A percentile compares a stretch with the other conserved stretches of the same genome.
Conservation (phyloP, 768 basidiomycete species). For the Termitomyces sp. region DNA sequence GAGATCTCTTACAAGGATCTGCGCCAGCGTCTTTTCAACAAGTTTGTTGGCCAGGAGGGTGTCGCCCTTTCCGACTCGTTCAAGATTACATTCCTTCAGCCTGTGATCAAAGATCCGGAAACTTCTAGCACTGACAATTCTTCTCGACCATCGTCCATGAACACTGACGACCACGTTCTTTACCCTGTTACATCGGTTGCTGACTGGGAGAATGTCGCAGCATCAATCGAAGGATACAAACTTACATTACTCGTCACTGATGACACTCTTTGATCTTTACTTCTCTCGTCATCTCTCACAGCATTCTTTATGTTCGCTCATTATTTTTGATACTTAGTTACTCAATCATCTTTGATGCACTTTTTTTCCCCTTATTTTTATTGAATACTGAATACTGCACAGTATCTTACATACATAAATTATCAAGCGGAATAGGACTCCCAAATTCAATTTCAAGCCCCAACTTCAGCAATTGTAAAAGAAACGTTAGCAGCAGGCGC, state of each 20-base stretch:
- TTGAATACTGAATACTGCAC: background rate
- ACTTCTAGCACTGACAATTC: slow-evolving; percentile 22
- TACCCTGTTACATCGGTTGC: slow-evolving; percentile 45
- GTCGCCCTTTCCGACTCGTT: slow-evolving; percentile 50
- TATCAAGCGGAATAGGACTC: slow-evolving; percentile 6
- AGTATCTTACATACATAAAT: background rate
- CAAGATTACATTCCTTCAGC: slow-evolving; percentile 47
- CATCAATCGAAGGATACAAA: slow-evolving; percentile 41
- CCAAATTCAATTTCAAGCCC: slow-evolving; percentile 11
- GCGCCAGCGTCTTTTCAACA: slow-evolving; percentile 54
- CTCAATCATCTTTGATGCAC: background rate
- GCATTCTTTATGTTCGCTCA: background rate
- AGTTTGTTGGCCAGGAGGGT: slow-evolving; percentile 60
- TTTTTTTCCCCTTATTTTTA: background rate
- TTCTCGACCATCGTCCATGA: slow-evolving; percentile 29
- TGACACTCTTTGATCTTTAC: slow-evolving; percentile 10
- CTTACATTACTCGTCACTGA: slow-evolving; percentile 54
- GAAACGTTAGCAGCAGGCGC: slow-evolving; percentile 50
- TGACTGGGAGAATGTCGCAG: slow-evolving; percentile 54
- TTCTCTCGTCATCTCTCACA: background rate
- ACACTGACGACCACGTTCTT: slow-evolving; percentile 25
- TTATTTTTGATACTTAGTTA: background rate
- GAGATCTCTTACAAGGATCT: slow-evolving; percentile 44
- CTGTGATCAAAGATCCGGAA: slow-evolving; percentile 15
- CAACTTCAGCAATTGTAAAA: slow-evolving; percentile 13